These are phyloP conservation scores for Pterocarpus macrocarpus DNA, from an alignment of 306 rosid species.

Conservation along the genomic window DNA sequence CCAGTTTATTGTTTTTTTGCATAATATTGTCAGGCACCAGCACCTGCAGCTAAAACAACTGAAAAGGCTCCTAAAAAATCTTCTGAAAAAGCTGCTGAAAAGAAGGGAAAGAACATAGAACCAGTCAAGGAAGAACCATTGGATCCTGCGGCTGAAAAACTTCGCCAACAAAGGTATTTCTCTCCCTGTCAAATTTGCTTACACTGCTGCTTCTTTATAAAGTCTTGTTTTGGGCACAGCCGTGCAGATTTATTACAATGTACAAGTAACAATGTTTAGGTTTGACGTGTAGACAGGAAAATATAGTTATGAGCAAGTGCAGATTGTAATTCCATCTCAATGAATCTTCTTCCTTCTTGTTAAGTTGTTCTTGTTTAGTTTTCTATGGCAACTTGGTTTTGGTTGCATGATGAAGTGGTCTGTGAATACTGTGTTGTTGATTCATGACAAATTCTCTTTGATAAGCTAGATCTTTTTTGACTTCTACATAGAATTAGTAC, in stretches of 20 bases:
- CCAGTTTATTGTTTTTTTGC: constrained; percentile 2
- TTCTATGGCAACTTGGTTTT: constrained; percentile 22
- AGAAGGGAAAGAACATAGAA: constrained; percentile 70
- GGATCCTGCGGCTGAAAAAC: constrained; percentile 89
- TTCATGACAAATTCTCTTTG: too few species aligned
- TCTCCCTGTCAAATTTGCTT: not conserved
- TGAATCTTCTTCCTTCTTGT: constrained; percentile 17
- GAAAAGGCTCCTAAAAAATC: constrained; percentile 74
- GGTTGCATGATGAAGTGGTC: not conserved
- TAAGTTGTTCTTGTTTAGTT: not conserved
- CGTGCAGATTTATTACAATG: not conserved
- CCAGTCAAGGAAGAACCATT: constrained; percentile 66
- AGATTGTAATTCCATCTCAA: not conserved
- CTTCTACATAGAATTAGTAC: not conserved
- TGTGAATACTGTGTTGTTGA: not conserved
- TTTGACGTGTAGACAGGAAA: not conserved
- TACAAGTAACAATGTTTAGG: not conserved
- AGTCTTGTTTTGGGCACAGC: constrained; percentile 1
- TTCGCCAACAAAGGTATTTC: constrained; percentile 88
- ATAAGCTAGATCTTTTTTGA: constrained; percentile 6
- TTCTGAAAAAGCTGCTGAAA: constrained; percentile 64
- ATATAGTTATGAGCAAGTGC: constrained; percentile 1
- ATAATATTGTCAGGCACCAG: constrained; percentile 65
- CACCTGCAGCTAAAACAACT: constrained; percentile 66
- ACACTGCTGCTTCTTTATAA: not conserved